Conservation (phyloP, 2,329 filamentous ascomycete genomes). For the Meredithiella fracta region DNA sequence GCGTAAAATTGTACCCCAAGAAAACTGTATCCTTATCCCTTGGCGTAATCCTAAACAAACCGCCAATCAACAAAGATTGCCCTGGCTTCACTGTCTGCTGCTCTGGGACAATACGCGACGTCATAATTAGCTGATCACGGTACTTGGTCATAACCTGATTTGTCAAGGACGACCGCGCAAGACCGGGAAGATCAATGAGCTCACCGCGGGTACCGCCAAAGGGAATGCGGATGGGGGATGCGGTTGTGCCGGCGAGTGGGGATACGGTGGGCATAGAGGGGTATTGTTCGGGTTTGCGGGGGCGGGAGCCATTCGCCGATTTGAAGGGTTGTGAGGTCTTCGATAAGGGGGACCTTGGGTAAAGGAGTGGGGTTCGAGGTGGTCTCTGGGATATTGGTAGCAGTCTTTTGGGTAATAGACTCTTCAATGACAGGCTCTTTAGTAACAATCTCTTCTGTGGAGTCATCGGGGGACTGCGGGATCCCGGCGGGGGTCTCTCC, state of each 20-base stretch:
- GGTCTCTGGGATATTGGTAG: neutral
- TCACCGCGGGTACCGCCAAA: conserved; percentile 79
- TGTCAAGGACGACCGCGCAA: conserved; percentile 59
- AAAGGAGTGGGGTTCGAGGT: neutral
- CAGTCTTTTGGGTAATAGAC: neutral
- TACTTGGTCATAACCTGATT: conserved; percentile 51
- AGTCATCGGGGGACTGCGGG: too few species aligned
- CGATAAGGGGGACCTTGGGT: conserved; percentile 15
- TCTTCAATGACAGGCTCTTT: neutral
- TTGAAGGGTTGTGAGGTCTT: conserved; percentile 20
- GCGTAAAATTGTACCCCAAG: conserved; percentile 74
- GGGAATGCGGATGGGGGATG: conserved; percentile 81
- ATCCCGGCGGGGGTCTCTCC: neutral
- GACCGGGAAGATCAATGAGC: conserved; percentile 78
- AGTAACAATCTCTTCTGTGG: neutral
- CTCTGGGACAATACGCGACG: conserved; percentile 52
- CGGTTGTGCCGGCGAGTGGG: conserved; percentile 78
- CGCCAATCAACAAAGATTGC: conserved; percentile 69
- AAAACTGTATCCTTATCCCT: conserved; percentile 44
- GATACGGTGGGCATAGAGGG: conserved; percentile 79
- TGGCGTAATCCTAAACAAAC: conserved; percentile 76
- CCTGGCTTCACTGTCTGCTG: conserved; percentile 57
- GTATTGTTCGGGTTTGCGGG: conserved; percentile 54
- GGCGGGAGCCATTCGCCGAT: conserved; percentile 55
- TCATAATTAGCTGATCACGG: conserved; percentile 60